Percentiles rank a stretch among this genome's conserved stretches.
Conservation (phyloP, 2,329 filamentous ascomycete species). For the Penicillium sp. region DNA sequence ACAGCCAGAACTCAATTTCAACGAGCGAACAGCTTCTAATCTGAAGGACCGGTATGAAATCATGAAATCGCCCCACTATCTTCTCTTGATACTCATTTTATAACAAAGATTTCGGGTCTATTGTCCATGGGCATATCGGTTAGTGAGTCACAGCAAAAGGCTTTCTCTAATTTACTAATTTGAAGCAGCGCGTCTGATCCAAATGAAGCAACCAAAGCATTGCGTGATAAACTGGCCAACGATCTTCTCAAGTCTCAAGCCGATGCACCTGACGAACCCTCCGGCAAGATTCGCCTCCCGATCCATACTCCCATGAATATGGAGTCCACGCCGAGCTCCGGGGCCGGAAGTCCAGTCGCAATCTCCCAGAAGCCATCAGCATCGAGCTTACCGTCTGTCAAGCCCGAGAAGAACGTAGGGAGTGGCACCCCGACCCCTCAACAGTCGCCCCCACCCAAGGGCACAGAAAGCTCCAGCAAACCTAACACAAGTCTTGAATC, state of each 20-base stretch:
- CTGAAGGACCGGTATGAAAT: constrained; percentile 58
- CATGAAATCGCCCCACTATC: neutral
- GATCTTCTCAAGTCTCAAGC: constrained; percentile 33
- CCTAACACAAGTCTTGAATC: constrained; percentile 35
- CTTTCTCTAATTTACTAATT: constrained; percentile 6
- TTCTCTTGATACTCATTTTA: constrained; percentile 14
- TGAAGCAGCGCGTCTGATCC: constrained; percentile 32
- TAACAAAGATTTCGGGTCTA: constrained; percentile 53
- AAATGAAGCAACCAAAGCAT: constrained; percentile 37
- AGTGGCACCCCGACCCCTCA: constrained; percentile 7
- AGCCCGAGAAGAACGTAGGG: constrained; percentile 14
- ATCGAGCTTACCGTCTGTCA: constrained; percentile 20
- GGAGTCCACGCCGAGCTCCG: constrained; percentile 14
- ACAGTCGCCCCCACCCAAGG: constrained; percentile 23
- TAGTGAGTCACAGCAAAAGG: constrained; percentile 6
- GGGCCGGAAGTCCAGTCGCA: constrained; percentile 11
- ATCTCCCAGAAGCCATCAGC: constrained; percentile 18
- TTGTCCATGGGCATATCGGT: constrained; percentile 51
- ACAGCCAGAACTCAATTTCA: constrained; percentile 58
- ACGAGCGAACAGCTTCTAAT: constrained; percentile 61
- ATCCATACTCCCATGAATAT: constrained; percentile 22
- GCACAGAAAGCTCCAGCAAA: constrained; percentile 28
- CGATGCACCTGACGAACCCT: constrained; percentile 21
- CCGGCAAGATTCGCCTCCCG: constrained; percentile 28
- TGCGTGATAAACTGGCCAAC: constrained; percentile 39